Base-by-base conservation (phyloP, 805 yeast species). In the Saccharomyces paradoxus region DNA sequence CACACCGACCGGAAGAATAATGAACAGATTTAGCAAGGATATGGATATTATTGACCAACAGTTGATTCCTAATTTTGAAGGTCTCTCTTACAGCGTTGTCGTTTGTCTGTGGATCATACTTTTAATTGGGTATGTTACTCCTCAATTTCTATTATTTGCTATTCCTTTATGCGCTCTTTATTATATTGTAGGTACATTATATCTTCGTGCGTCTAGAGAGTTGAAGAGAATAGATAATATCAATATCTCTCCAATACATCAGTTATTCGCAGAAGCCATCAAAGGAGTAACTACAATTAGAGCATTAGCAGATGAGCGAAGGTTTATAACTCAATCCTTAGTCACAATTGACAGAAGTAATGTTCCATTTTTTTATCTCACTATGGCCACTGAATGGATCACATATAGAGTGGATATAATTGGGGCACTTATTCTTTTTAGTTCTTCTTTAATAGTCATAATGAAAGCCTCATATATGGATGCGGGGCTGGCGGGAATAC, bases 301-400 rank as follows among this genome's bases (percentile, higher is more conserved):
- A 69, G 97, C 96, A 2, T 90, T 87, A 68, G 96, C 96, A 61
- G 89, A 87, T 60, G 94, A 87, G 64, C 77, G 84, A 54, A 77
- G 91, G 61, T 89, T 90, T 71, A 76, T 87, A 3, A 31, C 37
- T 14, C 37, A 31, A 14, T 75, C 77, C 78, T 73, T 88, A 74
- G 75, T 73, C 57, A 81, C 81, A 53, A 83, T 90, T 56, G 96
- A 90, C 69, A 74, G 76, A 52, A 88, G 87, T 70, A 88, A 87
- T 69, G 77, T 87, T 58, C 96, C 96, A 8, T 89, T 89, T 75
- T 87, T 87, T 71, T 89, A 86, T 71, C 78, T 89, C 70, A 89
- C 96, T 96, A 84, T 87, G 46, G 82, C 90, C 47, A 89, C 90
- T 71, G 79, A 96, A 72, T 89, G 97, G 97, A 77, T 89, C 60